phyloP scores from a whole-genome alignment of 306 rosid genomes.

The Adenanthera pavonina region DNA sequence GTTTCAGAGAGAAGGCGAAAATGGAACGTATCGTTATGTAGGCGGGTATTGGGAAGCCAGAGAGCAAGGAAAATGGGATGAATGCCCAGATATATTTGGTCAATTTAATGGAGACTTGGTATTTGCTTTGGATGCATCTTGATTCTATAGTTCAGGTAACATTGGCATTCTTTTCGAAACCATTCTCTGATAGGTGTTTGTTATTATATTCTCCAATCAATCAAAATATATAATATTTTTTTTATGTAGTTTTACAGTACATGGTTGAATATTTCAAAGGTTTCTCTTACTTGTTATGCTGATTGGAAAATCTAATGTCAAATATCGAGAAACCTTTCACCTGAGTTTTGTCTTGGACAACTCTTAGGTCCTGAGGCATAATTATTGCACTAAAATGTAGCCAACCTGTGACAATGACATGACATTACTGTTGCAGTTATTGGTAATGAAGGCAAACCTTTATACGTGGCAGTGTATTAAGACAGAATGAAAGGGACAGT shows the following conservation, averaged over 20 bases:
- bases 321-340: not conserved
- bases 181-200: not conserved
- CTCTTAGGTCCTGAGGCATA: conserved; percentile 8
- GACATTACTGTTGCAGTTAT: conserved; percentile 40
- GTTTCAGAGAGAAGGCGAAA: conserved; percentile 74
- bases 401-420: conserved; percentile 29
- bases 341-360: not conserved
- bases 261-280: not conserved
- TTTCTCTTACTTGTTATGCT: not conserved
- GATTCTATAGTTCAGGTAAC: conserved; percentile 72
- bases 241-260: too few relatives aligned
- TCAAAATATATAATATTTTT: too few relatives aligned
- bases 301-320: not conserved
- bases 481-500: conserved; percentile 37
- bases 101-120: conserved; percentile 58
- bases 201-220: not conserved
- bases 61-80: conserved; percentile 72
- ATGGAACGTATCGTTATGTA: conserved; percentile 68
- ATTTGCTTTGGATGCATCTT: conserved; percentile 53
- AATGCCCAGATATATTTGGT: conserved; percentile 86
- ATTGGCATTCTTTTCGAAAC: not conserved
- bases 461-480: conserved; percentile 27
- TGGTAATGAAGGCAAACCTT: conserved; percentile 27
- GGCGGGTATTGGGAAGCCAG: conserved; percentile 97
- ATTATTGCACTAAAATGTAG: conserved; percentile 18